A percentile compares a stretch with the other conserved stretches of the same genome.
Conservation (phyloP, 345 rosid species). For the Gossypium sturtianum region DNA sequence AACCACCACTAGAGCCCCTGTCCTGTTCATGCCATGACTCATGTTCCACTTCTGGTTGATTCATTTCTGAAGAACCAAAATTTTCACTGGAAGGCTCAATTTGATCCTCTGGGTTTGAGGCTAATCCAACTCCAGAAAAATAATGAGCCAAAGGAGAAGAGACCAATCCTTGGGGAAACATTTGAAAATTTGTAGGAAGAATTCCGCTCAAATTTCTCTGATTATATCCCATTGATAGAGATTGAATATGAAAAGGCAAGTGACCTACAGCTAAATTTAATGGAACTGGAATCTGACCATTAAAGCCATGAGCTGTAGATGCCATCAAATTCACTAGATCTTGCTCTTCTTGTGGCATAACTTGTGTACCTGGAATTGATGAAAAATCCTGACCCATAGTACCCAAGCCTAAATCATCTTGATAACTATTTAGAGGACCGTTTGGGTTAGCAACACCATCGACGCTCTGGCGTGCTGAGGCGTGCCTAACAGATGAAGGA, state of each 20-base stretch:
- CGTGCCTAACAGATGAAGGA: constrained; percentile 44
- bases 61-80: constrained; percentile 40
- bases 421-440: constrained; percentile 38
- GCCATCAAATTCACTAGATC: constrained; percentile 70
- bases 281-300: constrained; percentile 74
- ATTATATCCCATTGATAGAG: constrained; percentile 60
- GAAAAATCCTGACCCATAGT: constrained; percentile 40
- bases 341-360: constrained; percentile 78
- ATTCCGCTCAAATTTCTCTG: constrained; percentile 64
- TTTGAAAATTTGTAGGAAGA: constrained; percentile 53
- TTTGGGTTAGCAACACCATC: constrained; percentile 42
- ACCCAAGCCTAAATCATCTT: constrained; percentile 47
- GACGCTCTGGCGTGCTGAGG: constrained; percentile 37
- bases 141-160: constrained; percentile 56
- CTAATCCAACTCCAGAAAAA: constrained; percentile 49
- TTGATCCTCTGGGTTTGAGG: constrained; percentile 47
- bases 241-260: constrained; percentile 44
- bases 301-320: constrained; percentile 53
- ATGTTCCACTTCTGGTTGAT: constrained; percentile 43
- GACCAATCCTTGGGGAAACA: constrained; percentile 58
- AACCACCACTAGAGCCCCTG: constrained; percentile 35
- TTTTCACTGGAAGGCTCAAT: constrained; percentile 38
- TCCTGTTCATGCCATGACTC: constrained; percentile 64
- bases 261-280: constrained; percentile 53
- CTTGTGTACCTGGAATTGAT: constrained; percentile 37